Evolutionary conservation across 306 rosid species (phyloP).

Genomic region (Carpinus viminea): DNA sequence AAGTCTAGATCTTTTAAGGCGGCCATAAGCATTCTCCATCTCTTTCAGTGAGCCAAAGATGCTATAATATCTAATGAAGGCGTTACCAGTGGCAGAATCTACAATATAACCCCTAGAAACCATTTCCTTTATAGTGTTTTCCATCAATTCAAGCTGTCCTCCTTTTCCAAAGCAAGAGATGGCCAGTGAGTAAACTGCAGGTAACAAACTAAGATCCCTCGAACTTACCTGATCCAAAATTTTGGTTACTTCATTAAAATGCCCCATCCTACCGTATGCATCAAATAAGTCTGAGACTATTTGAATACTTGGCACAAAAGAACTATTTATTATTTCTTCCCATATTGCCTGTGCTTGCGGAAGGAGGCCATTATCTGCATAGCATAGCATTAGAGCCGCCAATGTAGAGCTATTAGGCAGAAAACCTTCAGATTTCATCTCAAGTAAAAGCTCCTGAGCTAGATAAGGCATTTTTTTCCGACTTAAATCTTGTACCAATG

Average conservation of each 20-base stretch:
- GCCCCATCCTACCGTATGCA: slow-evolving; percentile 42
- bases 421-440: slow-evolving; percentile 35
- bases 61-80: slow-evolving; percentile 52
- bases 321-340: slow-evolving; percentile 61
- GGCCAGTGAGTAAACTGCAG: slow-evolving; percentile 66
- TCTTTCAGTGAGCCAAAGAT: slow-evolving; percentile 65
- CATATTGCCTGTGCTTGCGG: slow-evolving; percentile 52
- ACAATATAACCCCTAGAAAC: slow-evolving; percentile 53
- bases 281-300: slow-evolving; percentile 56
- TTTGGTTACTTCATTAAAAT: slow-evolving; percentile 36
- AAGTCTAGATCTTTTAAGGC: slow-evolving; percentile 66
- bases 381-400: slow-evolving; percentile 45
- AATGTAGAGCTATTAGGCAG: slow-evolving; percentile 39
- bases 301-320: slow-evolving; percentile 47
- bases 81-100: slow-evolving; percentile 56
- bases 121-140: slow-evolving; percentile 58
- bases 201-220: slow-evolving; percentile 49
- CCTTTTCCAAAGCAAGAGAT: slow-evolving; percentile 71
- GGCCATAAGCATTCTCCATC: slow-evolving; percentile 72
- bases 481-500: slow-evolving; percentile 20
- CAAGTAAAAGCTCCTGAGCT: slow-evolving; percentile 42
- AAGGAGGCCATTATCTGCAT: slow-evolving; percentile 46
- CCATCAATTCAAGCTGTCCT: slow-evolving; percentile 81
- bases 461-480: slow-evolving; percentile 42
- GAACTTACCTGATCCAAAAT: slow-evolving; percentile 41